Conservation (phyloP, 257 asterid genomes). For the Salvia hispanica region DNA sequence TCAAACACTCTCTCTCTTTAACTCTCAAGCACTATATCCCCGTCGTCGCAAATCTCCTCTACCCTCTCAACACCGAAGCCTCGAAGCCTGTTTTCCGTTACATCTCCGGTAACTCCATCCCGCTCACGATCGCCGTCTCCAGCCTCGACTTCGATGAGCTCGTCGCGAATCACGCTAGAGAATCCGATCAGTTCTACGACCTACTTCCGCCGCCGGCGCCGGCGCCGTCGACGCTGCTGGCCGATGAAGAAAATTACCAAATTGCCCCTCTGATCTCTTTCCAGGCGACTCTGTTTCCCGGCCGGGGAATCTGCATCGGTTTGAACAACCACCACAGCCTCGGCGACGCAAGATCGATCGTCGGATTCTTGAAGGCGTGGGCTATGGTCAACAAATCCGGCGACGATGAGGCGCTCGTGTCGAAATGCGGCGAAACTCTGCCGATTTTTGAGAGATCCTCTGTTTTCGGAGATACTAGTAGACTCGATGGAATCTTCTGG, state of each 20-base stretch:
- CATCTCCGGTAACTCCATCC: slow-evolving; percentile 28
- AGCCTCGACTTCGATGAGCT: slow-evolving; percentile 34
- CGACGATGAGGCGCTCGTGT: slow-evolving; percentile 22
- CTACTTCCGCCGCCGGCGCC: no score
- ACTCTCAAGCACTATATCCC: slow-evolving; percentile 42
- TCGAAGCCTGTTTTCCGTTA: slow-evolving; percentile 34
- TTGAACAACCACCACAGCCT: slow-evolving; percentile 5
- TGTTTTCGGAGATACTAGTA: slow-evolving; percentile 32
- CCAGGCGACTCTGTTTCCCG: slow-evolving; percentile 51
- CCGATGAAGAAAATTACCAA: slow-evolving; percentile 24
- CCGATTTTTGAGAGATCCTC: slow-evolving; percentile 39
- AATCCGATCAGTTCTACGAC: slow-evolving; percentile 42
- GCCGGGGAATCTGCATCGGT: slow-evolving; percentile 34
- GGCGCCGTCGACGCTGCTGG: slow-evolving; percentile 41
- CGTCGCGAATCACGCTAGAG: slow-evolving; percentile 29
- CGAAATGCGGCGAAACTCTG: background rate
- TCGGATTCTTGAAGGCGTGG: slow-evolving; percentile 50
- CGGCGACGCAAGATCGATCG: no score
- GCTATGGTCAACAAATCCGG: slow-evolving; percentile 32
- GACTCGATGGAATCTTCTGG: slow-evolving; percentile 34
- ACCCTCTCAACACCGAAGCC: background rate
- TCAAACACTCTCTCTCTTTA: no score
- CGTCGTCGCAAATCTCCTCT: slow-evolving; percentile 40
- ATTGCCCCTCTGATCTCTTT: slow-evolving; percentile 38
- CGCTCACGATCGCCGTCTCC: slow-evolving; percentile 30